phyloP scores from a whole-genome alignment of 2,329 filamentous ascomycete genomes.

The Aspergillus vadensis region DNA sequence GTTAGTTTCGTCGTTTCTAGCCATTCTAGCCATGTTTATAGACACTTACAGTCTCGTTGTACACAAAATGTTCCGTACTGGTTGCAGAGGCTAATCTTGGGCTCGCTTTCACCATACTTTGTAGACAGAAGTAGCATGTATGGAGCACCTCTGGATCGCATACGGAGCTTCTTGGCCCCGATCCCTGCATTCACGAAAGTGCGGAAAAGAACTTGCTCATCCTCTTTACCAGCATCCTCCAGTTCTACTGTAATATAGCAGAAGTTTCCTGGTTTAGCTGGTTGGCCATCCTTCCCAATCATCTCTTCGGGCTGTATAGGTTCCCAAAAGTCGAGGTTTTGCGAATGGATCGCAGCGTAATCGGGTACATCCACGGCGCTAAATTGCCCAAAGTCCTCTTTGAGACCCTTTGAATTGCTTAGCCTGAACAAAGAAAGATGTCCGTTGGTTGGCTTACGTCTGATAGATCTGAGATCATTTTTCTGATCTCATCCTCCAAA shows the following conservation, averaged over 20 bases:
- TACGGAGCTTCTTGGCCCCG: conserved; percentile 32
- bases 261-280: conserved; percentile 25
- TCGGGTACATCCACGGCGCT: conserved; percentile 30
- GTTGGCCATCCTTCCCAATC: conserved; percentile 17
- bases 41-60: conserved; percentile 32
- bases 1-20: not conserved
- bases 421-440: not conserved
- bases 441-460: conserved; percentile 21
- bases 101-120: conserved; percentile 35
- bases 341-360: conserved; percentile 21
- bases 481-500: conserved; percentile 33
- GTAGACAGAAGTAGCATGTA: conserved; percentile 36
- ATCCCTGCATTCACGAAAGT: conserved; percentile 38
- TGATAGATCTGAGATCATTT: conserved; percentile 33
- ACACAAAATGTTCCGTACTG: conserved; percentile 35
- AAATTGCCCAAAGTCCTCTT: conserved; percentile 31
- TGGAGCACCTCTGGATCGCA: conserved; percentile 34
- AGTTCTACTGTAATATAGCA: conserved; percentile 34
- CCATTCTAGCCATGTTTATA: no score
- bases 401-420: conserved; percentile 25
- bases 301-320: conserved; percentile 33
- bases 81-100: conserved; percentile 35
- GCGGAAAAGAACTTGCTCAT: conserved; percentile 33
- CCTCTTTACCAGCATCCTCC: conserved; percentile 35
- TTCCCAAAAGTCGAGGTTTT: conserved; percentile 34